Percentiles rank a stretch among this genome's conserved stretches.
Evolutionary conservation across 805 yeast species (phyloP).

Genomic region (Myxozyma mucilagina): DNA sequence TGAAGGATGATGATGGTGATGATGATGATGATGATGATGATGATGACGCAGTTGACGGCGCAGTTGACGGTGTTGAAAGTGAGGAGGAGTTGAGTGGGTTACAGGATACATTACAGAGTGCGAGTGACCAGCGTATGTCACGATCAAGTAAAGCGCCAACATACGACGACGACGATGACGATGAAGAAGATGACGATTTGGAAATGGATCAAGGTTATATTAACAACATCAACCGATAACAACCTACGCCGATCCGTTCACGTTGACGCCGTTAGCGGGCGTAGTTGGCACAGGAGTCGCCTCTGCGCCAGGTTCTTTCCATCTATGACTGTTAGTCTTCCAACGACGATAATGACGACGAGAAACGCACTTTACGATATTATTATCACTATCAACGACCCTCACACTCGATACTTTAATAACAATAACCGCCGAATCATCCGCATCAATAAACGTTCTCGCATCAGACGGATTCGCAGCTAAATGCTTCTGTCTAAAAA

Average conservation of each 20-base stretch:
- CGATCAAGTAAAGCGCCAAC: conserved; percentile 3
- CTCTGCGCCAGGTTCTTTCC: conserved; percentile 31
- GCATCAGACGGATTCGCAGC: conserved; percentile 66
- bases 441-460: conserved; percentile 62
- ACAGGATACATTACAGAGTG: neutral
- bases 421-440: conserved; percentile 64
- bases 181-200: conserved; percentile 16
- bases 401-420: conserved; percentile 67
- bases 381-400: conserved; percentile 76
- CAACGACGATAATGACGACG: too few species aligned
- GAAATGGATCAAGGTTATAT: conserved; percentile 25
- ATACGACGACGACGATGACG: conserved; percentile 17
- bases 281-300: conserved; percentile 17
- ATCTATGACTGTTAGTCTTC: too few species aligned
- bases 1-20: conserved; percentile 33
- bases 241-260: neutral
- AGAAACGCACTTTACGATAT: conserved; percentile 38
- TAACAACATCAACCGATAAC: conserved; percentile 2
- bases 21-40: conserved; percentile 15
- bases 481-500: conserved; percentile 62
- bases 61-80: neutral
- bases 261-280: neutral
- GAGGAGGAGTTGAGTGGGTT: too few species aligned
- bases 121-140: too few species aligned
- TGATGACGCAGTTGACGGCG: conserved; percentile 9